Evolutionary conservation across 2,329 filamentous ascomycete genomes (phyloP).

Genomic region (Alternaria triticina): DNA sequence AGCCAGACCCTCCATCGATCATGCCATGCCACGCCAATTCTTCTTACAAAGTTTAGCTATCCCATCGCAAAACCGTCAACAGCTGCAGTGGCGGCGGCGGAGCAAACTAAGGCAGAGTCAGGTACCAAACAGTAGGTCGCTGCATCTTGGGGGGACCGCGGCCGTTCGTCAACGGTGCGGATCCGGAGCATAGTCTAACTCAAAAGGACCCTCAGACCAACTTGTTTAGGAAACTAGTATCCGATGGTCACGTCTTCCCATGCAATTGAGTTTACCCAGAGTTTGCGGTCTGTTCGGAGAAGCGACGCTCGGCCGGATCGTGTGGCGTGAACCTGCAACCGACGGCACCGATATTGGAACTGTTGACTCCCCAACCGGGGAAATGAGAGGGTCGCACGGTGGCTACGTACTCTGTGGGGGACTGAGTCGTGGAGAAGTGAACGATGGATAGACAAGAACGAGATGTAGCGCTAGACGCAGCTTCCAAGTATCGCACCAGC

Average conservation of each 20-base stretch:
- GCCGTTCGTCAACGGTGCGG: background rate
- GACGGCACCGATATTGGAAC: background rate
- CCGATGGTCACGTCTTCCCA: background rate
- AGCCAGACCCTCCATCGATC: background rate
- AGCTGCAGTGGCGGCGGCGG: background rate
- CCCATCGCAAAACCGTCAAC: background rate
- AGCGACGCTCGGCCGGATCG: background rate
- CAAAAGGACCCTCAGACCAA: background rate
- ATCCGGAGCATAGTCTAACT: background rate
- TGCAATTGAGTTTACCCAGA: background rate
- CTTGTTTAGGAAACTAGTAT: background rate
- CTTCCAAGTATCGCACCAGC: background rate
- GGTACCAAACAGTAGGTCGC: background rate
- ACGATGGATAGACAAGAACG: background rate
- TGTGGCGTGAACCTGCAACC: background rate
- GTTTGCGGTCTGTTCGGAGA: background rate
- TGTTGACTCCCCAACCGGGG: background rate
- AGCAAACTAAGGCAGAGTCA: background rate
- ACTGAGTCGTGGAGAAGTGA: background rate
- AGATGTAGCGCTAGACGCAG: background rate
- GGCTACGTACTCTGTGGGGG: background rate
- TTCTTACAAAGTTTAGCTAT: background rate
- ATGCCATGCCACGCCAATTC: background rate
- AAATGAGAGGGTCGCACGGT: background rate
- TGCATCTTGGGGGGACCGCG: background rate